Evolutionary conservation across 1,284 basidiomycete genomes (phyloP).

Genomic region (Phylloporus sp.): DNA sequence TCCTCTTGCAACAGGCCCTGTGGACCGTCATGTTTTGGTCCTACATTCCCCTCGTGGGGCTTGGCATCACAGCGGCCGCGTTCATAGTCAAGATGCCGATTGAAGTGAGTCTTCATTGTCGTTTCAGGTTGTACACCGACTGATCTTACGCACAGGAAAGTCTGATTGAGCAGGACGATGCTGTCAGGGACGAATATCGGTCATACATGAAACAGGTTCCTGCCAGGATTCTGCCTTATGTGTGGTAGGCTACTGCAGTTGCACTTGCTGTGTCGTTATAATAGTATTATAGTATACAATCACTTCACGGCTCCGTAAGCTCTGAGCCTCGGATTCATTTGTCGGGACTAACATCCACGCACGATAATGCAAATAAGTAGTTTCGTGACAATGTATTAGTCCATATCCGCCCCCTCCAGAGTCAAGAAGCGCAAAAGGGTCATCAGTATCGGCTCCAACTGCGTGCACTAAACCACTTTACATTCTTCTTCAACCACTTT

Average conservation of each 20-base stretch:
- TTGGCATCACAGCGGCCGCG: slow-evolving; percentile 24
- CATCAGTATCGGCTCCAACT: no score
- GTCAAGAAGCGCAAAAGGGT: no score
- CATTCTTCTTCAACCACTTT: neutral
- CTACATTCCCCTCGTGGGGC: slow-evolving; percentile 30
- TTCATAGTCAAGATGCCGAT: slow-evolving; percentile 39
- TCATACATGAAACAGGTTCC: slow-evolving; percentile 38
- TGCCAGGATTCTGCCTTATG: slow-evolving; percentile 35
- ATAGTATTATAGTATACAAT: no score
- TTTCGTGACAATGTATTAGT: no score
- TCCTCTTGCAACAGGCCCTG: slow-evolving; percentile 26
- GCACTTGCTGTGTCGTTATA: neutral
- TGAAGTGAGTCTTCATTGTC: slow-evolving; percentile 24
- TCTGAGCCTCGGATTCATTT: no score
- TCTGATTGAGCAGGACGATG: slow-evolving; percentile 19
- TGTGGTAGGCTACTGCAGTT: slow-evolving; percentile 39
- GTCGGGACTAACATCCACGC: no score
- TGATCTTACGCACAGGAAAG: slow-evolving; percentile 15
- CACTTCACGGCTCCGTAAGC: no score
- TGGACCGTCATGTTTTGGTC: slow-evolving; percentile 39
- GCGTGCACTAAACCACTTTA: no score
- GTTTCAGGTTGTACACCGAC: neutral
- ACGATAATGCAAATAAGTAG: no score
- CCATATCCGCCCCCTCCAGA: no score
- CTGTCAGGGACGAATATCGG: slow-evolving; percentile 28